phyloP scores from a whole-genome alignment of 2,329 filamentous ascomycete species.

The Pseudogymnoascus verrucosus region DNA sequence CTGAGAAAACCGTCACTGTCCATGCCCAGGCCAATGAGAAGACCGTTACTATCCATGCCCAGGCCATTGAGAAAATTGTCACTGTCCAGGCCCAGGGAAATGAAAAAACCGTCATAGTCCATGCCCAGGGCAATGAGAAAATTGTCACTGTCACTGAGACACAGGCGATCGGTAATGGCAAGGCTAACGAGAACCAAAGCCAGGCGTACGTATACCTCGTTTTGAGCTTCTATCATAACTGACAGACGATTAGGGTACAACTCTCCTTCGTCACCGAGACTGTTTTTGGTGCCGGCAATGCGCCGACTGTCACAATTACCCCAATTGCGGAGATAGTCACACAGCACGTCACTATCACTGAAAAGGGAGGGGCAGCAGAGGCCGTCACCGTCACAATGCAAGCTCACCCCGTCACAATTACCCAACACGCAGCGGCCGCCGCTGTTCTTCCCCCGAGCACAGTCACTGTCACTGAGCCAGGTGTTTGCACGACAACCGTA shows the following conservation, averaged over 20 bases:
- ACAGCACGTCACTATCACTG: constrained; percentile 16
- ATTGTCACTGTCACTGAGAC: not conserved
- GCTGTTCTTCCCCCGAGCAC: not conserved
- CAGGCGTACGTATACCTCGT: not conserved
- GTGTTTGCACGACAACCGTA: not conserved
- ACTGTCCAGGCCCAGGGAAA: not conserved
- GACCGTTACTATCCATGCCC: not conserved
- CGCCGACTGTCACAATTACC: constrained; percentile 33
- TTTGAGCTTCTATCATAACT: not conserved
- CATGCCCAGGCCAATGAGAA: no score
- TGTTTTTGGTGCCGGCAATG: constrained; percentile 26
- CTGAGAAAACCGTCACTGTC: not conserved
- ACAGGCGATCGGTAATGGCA: not conserved
- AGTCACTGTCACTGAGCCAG: not conserved
- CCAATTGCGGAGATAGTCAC: constrained; percentile 24
- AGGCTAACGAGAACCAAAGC: not conserved
- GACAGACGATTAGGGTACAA: constrained; percentile 17
- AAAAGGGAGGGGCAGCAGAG: constrained; percentile 12
- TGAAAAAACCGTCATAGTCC: not conserved
- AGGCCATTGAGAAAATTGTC: not conserved
- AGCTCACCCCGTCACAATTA: constrained; percentile 4
- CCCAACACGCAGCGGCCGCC: not conserved
- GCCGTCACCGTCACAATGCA: constrained; percentile 9
- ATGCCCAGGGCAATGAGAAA: not conserved
- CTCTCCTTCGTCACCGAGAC: constrained; percentile 33